Evolutionary conservation across 2,329 filamentous ascomycete genomes (phyloP).

Genomic region (Phialophora expanda): DNA sequence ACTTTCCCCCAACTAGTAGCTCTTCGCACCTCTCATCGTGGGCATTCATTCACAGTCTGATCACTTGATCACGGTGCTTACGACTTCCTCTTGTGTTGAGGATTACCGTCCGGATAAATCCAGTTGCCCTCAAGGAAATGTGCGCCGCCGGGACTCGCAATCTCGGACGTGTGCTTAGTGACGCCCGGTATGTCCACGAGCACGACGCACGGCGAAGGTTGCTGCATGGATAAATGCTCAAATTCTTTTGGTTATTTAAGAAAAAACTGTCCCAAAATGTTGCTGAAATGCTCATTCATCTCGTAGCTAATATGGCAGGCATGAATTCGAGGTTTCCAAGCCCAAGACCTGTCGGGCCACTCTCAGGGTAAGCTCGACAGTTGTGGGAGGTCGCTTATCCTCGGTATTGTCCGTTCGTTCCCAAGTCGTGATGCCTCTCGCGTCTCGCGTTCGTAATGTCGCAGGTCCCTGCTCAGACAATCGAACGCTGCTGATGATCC

Average conservation of each 20-base stretch:
- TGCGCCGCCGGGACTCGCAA: neutral
- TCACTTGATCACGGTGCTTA: slow-evolving; percentile 3
- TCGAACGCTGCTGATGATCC: slow-evolving; percentile 34
- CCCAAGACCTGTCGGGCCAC: slow-evolving; percentile 18
- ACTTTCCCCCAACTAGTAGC: neutral
- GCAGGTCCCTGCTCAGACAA: slow-evolving; percentile 26
- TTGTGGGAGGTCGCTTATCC: slow-evolving; percentile 28
- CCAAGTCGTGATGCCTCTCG: slow-evolving; percentile 39
- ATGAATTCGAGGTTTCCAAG: slow-evolving; percentile 27
- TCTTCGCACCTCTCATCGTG: neutral
- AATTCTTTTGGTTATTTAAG: slow-evolving; percentile 10
- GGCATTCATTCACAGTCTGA: slow-evolving; percentile 1
- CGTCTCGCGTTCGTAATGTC: slow-evolving; percentile 39
- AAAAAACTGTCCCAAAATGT: slow-evolving; percentile 17
- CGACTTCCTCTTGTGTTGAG: slow-evolving; percentile 2
- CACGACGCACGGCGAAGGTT: neutral
- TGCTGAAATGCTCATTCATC: slow-evolving; percentile 21
- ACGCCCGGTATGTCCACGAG: neutral
- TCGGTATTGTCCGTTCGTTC: slow-evolving; percentile 37
- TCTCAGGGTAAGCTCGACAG: slow-evolving; percentile 22
- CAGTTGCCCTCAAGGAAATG: neutral
- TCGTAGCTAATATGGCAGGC: slow-evolving; percentile 31
- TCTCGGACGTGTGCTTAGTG: neutral
- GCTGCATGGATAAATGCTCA: neutral
- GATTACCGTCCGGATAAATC: neutral